Conservation (phyloP, 139 green algal genomes). For the Closterium sp. region DNA sequence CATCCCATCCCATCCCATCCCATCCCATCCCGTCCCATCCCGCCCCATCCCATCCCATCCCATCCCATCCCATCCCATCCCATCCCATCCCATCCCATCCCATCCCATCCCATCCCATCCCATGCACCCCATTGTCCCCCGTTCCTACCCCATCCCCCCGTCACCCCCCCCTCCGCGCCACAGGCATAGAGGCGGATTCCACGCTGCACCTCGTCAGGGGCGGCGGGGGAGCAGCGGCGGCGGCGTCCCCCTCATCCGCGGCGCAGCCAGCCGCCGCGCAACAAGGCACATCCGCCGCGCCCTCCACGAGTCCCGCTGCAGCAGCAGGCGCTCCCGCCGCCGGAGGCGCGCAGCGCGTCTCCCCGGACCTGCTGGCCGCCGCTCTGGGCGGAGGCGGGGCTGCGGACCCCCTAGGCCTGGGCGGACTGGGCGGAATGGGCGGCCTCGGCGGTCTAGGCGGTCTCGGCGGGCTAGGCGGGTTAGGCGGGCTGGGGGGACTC, state of each 20-base stretch:
- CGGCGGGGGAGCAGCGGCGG: not conserved
- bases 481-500: not conserved
- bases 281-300: conserved; percentile 6
- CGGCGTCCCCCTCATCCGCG: not conserved
- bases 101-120: too few relatives aligned
- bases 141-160: too few relatives aligned
- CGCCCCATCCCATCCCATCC: too few relatives aligned
- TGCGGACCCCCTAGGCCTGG: not conserved
- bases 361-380: not conserved
- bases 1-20: too few relatives aligned
- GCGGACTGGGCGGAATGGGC: conserved; percentile 12
- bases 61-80: too few relatives aligned
- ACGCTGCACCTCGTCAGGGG: conserved; percentile 57
- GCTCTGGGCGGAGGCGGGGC: not conserved
- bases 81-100: too few relatives aligned
- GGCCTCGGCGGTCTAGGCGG: conserved; percentile 40
- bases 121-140: too few relatives aligned
- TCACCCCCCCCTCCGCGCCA: not conserved
- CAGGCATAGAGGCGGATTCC: conserved; percentile 50
- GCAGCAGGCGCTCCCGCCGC: conserved; percentile 2
- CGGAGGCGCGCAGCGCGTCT: not conserved
- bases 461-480: conserved; percentile 23
- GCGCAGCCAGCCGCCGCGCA: not conserved
- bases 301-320: not conserved
- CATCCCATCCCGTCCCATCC: too few relatives aligned